These are phyloP conservation scores for Cyberlindnera lachancei DNA, from an alignment of 805 yeast species.

Conservation along the genomic window DNA sequence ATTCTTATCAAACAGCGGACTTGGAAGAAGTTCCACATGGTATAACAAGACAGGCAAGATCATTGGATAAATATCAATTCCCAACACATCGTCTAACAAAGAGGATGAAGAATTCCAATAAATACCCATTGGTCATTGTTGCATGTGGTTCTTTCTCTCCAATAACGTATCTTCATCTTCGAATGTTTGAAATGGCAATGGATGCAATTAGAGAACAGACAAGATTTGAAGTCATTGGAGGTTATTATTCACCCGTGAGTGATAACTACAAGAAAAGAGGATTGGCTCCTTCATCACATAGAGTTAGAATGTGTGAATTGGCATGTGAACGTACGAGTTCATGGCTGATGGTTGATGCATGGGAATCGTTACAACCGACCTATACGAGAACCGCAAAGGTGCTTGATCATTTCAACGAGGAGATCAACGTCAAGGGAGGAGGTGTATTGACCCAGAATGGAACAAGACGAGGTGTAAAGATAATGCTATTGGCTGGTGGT, in stretches of 20 bases:
- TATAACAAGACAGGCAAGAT: slow-evolving; percentile 76
- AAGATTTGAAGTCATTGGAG: slow-evolving; percentile 91
- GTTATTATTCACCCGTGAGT: slow-evolving; percentile 90
- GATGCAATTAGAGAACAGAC: slow-evolving; percentile 90
- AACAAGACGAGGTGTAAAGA: slow-evolving; percentile 72
- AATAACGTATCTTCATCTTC: slow-evolving; percentile 83
- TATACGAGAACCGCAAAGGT: slow-evolving; percentile 94
- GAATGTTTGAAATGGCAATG: slow-evolving; percentile 99
- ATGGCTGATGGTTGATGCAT: slow-evolving; percentile 99
- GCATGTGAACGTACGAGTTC: slow-evolving; percentile 95
- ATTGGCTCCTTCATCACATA: slow-evolving; percentile 76
- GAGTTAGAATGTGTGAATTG: slow-evolving; percentile 96
- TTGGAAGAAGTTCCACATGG: slow-evolving; percentile 97
- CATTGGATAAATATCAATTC: slow-evolving; percentile 61
- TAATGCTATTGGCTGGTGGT: slow-evolving; percentile 96
- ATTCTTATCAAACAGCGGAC: slow-evolving; percentile 69
- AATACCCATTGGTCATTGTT: slow-evolving; percentile 86
- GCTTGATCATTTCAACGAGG: slow-evolving; percentile 93
- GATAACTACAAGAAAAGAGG: slow-evolving; percentile 94
- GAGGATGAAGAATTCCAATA: slow-evolving; percentile 60
- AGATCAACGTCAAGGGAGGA: slow-evolving; percentile 82
- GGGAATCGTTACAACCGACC: slow-evolving; percentile 90
- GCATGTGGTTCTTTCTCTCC: slow-evolving; percentile 98
- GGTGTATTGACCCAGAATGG: slow-evolving; percentile 64
- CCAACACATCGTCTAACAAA: slow-evolving; percentile 83